Base-by-base conservation (phyloP, 495 filamentous ascomycete genomes). In the Rhypophila decipiens region DNA sequence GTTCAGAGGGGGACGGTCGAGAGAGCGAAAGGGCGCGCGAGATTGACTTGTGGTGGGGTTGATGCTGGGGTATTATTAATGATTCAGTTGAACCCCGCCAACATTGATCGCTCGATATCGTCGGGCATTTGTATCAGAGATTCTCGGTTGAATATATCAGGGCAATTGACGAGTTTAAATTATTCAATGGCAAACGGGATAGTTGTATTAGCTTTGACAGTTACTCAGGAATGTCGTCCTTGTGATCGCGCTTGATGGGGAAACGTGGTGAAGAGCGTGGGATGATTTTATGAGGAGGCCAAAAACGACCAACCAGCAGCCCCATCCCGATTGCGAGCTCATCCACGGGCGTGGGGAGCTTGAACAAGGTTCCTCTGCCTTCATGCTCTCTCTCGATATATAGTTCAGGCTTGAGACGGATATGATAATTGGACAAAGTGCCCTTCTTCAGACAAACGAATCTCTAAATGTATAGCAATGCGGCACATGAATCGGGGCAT, bases 21-120 rank as follows among this genome's bases (percentile, higher is more conserved):
- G 18, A 33, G 18, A 11, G 41, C n/a, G n/a, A n/a, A n/a, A n/a
- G 17, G 24, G 35, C 24, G 22, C 11, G 23, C 31, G 39, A 47
- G 36, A 46, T 31, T 24, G 39, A 10, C 13, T 49, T 15, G 27
- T 48, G 22, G 56, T 59, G 59, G 56, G 53, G 59, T 59, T 46
- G 37, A 50, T 41, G 51, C 2, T 20, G 7, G 21, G 44, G 40
- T 49, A 56, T 60, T 60, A 60, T 60, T 52, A 63, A 63, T 63
- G 54, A 52, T 52, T 60, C 57, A 63, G 33, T 47, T 42, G 17
- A 49, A 42, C 49, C 56, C 59, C 55, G 55, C 58, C 44, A 41
- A 22, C 7, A 13, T 31, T 31, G 27, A 31, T 31, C 27, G 27
- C 27, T 7, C 7, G 7, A 31, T 7, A 31, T 13, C 7, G 7